Base-by-base conservation (phyloP, 2,329 filamentous ascomycete genomes). In the Myriosclerotinia curreyana region DNA sequence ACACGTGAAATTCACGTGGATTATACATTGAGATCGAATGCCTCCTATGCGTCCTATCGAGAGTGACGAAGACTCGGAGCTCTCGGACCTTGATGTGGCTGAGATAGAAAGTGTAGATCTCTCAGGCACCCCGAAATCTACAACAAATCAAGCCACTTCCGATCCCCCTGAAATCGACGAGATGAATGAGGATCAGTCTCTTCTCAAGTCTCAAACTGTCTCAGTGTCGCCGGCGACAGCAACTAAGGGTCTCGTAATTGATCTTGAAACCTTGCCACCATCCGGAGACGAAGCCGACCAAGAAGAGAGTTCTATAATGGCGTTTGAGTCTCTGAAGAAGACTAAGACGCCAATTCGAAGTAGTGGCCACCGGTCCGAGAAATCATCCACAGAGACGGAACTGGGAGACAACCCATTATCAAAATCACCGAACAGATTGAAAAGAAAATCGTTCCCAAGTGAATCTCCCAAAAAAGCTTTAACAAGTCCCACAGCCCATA, bases 1-100 rank as follows among this genome's bases (percentile, higher is more conserved):
- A 48, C 42, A 48, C 55, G 55, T 59, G 55, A 6, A 49, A 5
- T 20, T 22, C 55, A 59, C 55, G 55, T 59, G 44, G n/a, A 34
- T 48, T 8, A 36, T 36, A 38, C 31, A 48, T 48, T 31, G 31
- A n/a, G 20, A 53, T 5, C 31, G 5, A 49, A 59, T 59, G 55
- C 28, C 55, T 49, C 1, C 55, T 8, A 48, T 36, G 7, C 55
- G 28, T 59, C 28, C 15, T 15, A 31, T 48, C 9, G 28, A 48
- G n/a, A 36, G 42, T 38, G 55, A 59, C 14, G 42, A 58, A 20
- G 55, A 59, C 5, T 59, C 42, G 20, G 55, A 48, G 20, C 28
- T 49, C 15, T 59, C 55, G 17, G 55, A 49, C 0, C 14, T 59
- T 48, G 54, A 48, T 5, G 54, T 36, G 3, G 22, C 9, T 36